phyloP scores from a whole-genome alignment of 73 alveolate species.

The Tetrahymena elliotti region DNA sequence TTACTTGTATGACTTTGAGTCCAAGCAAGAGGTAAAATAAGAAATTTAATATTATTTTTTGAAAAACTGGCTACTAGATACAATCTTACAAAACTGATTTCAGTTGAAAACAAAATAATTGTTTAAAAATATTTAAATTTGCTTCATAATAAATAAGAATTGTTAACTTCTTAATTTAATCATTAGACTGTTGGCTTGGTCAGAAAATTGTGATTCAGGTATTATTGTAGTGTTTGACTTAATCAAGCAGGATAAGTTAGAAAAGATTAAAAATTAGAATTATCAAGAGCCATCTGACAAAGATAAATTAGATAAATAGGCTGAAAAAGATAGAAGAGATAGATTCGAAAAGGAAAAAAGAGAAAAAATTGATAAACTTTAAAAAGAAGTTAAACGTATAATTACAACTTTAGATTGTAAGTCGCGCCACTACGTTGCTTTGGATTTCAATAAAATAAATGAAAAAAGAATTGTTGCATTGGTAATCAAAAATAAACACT shows the following conservation, averaged over 20 bases:
- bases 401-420: constrained; percentile 26
- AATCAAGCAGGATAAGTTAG: constrained; percentile 8
- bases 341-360: not conserved
- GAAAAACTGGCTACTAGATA: not conserved
- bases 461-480: not conserved
- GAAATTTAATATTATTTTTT: not conserved
- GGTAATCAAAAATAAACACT: not conserved
- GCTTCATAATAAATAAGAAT: not conserved
- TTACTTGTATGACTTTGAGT: constrained; percentile 9
- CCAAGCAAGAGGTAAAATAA: constrained; percentile 8
- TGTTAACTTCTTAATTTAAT: not conserved
- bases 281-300: not conserved
- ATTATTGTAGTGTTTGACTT: constrained; percentile 26
- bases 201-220: constrained; percentile 36
- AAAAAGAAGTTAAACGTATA: not conserved
- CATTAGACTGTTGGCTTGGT: constrained; percentile 25
- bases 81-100: too few relatives aligned
- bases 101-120: not conserved
- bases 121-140: not conserved
- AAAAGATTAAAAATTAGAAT: not conserved
- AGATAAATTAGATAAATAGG: not conserved
- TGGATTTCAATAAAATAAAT: constrained; percentile 26
- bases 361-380: not conserved
- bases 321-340: not conserved
- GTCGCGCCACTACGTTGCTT: constrained; percentile 24